phyloP scores from a whole-genome alignment of 2,329 filamentous ascomycete genomes.

The Sporothrix brunneoviolacea region DNA sequence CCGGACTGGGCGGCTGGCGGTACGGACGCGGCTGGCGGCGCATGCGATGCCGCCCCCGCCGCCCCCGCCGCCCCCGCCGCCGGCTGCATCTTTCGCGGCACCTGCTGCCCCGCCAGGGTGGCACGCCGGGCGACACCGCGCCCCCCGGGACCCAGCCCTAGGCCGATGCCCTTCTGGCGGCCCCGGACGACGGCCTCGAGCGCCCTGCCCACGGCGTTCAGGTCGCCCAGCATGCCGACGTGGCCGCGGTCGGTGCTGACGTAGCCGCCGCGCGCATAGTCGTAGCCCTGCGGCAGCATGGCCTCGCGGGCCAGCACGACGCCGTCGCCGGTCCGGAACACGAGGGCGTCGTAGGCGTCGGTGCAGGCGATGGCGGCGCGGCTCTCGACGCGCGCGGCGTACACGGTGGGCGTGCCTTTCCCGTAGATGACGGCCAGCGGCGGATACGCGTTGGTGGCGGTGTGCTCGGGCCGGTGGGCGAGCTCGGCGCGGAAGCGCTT shows the following conservation, averaged over 20 bases:
- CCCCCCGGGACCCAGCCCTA: slow-evolving; percentile 32
- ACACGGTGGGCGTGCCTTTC: slow-evolving; percentile 80
- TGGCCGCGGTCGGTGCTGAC: slow-evolving; percentile 80
- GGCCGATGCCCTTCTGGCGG: slow-evolving; percentile 64
- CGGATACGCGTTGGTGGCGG: slow-evolving; percentile 66
- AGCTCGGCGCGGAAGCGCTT: slow-evolving; percentile 72
- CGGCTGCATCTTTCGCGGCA: no score
- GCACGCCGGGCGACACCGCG: no score
- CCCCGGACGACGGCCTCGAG: slow-evolving; percentile 62
- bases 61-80: no score
- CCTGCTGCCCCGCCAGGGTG: no score
- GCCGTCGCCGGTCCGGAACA: slow-evolving; percentile 82
- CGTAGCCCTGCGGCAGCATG: slow-evolving; percentile 77
- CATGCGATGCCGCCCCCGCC: no score
- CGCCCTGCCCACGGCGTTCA: slow-evolving; percentile 72
- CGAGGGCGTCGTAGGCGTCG: slow-evolving; percentile 78
- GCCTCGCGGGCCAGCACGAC: slow-evolving; percentile 80
- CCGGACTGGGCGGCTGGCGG: no score
- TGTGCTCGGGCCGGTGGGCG: slow-evolving; percentile 51
- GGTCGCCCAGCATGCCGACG: slow-evolving; percentile 77
- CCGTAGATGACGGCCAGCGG: slow-evolving; percentile 79
- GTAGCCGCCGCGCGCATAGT: slow-evolving; percentile 63
- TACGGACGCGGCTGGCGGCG: no score
- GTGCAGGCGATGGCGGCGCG: slow-evolving; percentile 66
- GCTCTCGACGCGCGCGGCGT: slow-evolving; percentile 66